phyloP scores from a whole-genome alignment of 257 asterid species.

The Coffea eugenioides region DNA sequence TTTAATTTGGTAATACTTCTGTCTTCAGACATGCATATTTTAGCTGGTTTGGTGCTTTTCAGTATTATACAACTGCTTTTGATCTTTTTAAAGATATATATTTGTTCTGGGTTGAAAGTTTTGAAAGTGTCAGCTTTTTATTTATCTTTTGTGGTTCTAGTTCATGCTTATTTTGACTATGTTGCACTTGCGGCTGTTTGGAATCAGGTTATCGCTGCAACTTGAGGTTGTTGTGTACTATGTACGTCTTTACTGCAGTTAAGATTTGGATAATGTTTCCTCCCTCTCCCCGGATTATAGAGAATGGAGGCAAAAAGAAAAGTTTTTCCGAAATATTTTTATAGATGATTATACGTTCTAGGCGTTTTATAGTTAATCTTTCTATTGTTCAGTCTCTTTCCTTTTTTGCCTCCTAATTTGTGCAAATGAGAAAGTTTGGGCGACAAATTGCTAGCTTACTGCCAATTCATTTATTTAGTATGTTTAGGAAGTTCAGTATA shows the following conservation, averaged over 20 bases:
- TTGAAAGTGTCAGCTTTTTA: background rate
- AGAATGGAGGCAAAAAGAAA: background rate
- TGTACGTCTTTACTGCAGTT: background rate
- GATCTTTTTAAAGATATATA: background rate
- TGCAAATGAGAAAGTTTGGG: background rate
- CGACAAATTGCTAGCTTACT: background rate
- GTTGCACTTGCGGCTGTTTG: background rate
- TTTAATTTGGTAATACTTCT: background rate
- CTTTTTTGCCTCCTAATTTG: background rate
- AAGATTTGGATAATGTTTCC: background rate
- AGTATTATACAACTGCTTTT: background rate
- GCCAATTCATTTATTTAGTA: background rate
- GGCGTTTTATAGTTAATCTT: background rate
- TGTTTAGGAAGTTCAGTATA: background rate
- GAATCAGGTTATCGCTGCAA: background rate
- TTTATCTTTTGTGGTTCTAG: background rate
- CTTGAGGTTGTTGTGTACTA: conserved; percentile 1
- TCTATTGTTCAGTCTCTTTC: background rate
- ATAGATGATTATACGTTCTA: background rate
- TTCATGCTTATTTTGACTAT: background rate
- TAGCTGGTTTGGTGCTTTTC: background rate
- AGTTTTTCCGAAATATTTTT: background rate
- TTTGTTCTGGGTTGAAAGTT: background rate
- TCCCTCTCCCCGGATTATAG: background rate
- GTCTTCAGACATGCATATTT: background rate